Evolutionary conservation across 345 rosid genomes (phyloP).

Genomic region (Euphorbia peplus): DNA sequence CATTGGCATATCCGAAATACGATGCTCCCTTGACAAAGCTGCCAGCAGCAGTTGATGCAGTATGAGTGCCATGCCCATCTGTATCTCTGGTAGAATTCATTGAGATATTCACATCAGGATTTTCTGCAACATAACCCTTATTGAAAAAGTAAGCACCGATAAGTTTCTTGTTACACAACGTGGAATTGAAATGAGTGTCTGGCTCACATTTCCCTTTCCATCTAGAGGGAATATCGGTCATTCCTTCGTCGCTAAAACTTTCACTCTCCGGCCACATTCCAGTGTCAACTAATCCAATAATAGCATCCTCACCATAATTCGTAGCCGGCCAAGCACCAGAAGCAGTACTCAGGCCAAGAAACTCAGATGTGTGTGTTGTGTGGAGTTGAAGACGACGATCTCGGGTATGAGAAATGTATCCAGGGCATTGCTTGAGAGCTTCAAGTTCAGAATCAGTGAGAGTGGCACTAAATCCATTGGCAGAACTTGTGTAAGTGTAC

Average conservation of each 20-base stretch:
- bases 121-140: constrained; percentile 31
- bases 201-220: constrained; percentile 39
- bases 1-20: constrained; percentile 39
- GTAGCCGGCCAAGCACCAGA: constrained; percentile 29
- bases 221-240: constrained; percentile 26
- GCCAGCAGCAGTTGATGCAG: constrained; percentile 43
- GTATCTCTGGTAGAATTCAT: constrained; percentile 31
- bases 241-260: constrained; percentile 37
- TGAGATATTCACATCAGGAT: constrained; percentile 16
- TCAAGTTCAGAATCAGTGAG: constrained; percentile 26
- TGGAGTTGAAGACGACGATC: constrained; percentile 21
- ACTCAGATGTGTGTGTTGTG: constrained; percentile 38
- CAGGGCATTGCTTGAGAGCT: constrained; percentile 12
- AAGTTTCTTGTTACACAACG: constrained; percentile 40
- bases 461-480: constrained; percentile 27
- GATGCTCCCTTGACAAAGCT: constrained; percentile 31
- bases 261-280: constrained; percentile 47
- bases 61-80: constrained; percentile 43
- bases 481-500: constrained; percentile 20
- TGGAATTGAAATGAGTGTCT: constrained; percentile 20
- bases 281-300: constrained; percentile 37
- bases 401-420: constrained; percentile 18
- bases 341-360: constrained; percentile 30
- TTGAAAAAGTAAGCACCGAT: constrained; percentile 38
- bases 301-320: constrained; percentile 27